Evolutionary conservation across 805 yeast genomes (phyloP), one percentile per base, ranked within the genome.

Genomic region (Nakazawaea ambrosiae): DNA sequence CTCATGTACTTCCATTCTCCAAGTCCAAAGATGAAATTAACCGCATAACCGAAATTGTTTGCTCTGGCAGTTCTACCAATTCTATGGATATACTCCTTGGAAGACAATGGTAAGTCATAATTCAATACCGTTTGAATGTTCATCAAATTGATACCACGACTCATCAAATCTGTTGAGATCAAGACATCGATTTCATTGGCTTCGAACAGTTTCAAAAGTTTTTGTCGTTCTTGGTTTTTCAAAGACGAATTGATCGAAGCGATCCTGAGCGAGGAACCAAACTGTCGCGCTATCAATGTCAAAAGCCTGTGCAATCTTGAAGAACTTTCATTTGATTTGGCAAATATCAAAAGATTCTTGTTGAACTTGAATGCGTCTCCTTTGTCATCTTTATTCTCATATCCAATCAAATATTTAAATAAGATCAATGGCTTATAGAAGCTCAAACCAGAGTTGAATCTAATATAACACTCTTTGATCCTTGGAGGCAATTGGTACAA

Each of bases 11-110:
- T 77, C 35, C 64, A 67, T 49, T 92, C 97, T 37, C 88, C 89
- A 38, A 74, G 75, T 20, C 95, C 94, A 41, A 77, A 67, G n/a
- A 79, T 66, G 19, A 90, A 55, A 33, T 77, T 82, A 54, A 78
- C 73, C 0, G 96, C 95, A 26, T 64, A 61, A 54, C 99, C 99
- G 1, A 47, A 36, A 25, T 78, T 73, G 36, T 82, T 80, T 2
- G 98, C 99, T 61, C 99, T 77, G 2, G 97, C 97, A 0, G 97
- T 89, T 65, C 99, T 79, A 28, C 99, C 99, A 27, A 88, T 87
- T 51, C 99, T 73, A 60, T 92, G 99, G 20, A 92, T 87, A 48
- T 92, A 92, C 49, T 92, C 97, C 45, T 94, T 79, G 1, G 89
- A 71, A 1, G 96, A 82, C 19, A 75, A 68, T 17, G 99, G 98